Base-by-base conservation (phyloP, 768 basidiomycete genomes). In the Lactifluus volemus region DNA sequence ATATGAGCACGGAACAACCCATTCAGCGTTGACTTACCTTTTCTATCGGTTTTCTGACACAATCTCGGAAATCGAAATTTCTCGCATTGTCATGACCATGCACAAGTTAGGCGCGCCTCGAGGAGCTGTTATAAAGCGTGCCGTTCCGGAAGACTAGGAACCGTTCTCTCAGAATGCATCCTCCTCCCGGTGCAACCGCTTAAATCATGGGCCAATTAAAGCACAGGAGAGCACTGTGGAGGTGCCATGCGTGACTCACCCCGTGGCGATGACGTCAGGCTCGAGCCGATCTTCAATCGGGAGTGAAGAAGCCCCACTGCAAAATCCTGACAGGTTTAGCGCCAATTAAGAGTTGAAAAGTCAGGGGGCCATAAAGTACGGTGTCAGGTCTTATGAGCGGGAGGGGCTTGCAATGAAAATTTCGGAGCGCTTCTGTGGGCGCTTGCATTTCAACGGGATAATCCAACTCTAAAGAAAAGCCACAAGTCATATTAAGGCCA, bases 281-380 rank as follows among this genome's bases (percentile, higher is more conserved):
- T 30, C 29, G 25, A 14, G 38, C 36, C 29, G 30, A 49, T 48
- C 39, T 11, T 21, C 44, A 42, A 53, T 44, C 25, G 48, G 52
- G 6, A 6, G 11, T 32, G n/a, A 38, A 44, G n/a, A 17, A 25
- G 61, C 61, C 56, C 56, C 61, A 62, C 61, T 11, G 14, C 51
- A 62, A 62, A 62, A 45, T 58, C 61, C 61, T n/a, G 21, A 34
- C 32, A 15, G 45, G 15, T 41, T 53, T 25, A 57, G 38, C 30
- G 29, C 41, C 44, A n/a, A 30, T 9, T 49, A 32, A 34, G n/a
- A 11, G 21, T 32, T 48, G 52, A 49, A 32, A 29, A 5, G 10
- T 17, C 25, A 21, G 29, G 53, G 11, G 14, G 55, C n/a, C 21
- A 5, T 36, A 32, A 25, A 50, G 30, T 8, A 30, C 30, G 15